Evolutionary conservation across 352 stramenopile species (phyloP).

Genomic region (Phytophthora quininea): DNA sequence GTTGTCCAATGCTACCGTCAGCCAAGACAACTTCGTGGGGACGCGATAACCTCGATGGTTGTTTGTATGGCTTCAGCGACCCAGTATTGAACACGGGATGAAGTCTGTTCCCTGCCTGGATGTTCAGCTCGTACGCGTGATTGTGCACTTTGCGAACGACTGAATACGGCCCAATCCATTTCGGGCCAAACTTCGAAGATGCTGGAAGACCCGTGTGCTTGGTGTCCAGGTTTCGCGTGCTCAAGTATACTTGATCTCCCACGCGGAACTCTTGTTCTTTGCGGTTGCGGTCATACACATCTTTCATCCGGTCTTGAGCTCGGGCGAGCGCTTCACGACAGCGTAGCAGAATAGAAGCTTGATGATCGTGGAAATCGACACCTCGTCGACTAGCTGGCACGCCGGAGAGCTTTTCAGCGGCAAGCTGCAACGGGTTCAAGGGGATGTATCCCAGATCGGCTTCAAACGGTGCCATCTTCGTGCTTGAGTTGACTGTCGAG

Average conservation of each 20-base stretch:
- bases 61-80: constrained; percentile 17
- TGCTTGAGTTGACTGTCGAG: constrained; percentile 13
- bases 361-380: constrained; percentile 11
- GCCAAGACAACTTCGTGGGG: constrained; percentile 3
- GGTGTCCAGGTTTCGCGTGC: constrained; percentile 13
- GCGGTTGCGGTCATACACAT: constrained; percentile 17
- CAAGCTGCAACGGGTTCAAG: constrained; percentile 2
- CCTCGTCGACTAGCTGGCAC: neutral
- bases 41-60: neutral
- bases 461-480: constrained; percentile 21
- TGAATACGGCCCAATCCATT: too few relatives aligned
- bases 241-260: constrained; percentile 21
- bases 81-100: constrained; percentile 21
- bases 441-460: constrained; percentile 17
- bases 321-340: constrained; percentile 13
- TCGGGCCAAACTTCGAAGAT: neutral
- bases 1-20: constrained; percentile 3
- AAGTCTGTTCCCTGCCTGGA: constrained; percentile 9
- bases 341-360: constrained; percentile 9
- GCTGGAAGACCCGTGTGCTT: constrained; percentile 13
- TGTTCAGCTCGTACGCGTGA: too few relatives aligned
- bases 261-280: neutral
- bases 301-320: constrained; percentile 15
- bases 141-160: too few relatives aligned
- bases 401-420: neutral